A percentile compares a stretch with the other conserved stretches of the same genome.
Conservation (phyloP, 805 yeast species). For the Metschnikowia santaceciliae region DNA sequence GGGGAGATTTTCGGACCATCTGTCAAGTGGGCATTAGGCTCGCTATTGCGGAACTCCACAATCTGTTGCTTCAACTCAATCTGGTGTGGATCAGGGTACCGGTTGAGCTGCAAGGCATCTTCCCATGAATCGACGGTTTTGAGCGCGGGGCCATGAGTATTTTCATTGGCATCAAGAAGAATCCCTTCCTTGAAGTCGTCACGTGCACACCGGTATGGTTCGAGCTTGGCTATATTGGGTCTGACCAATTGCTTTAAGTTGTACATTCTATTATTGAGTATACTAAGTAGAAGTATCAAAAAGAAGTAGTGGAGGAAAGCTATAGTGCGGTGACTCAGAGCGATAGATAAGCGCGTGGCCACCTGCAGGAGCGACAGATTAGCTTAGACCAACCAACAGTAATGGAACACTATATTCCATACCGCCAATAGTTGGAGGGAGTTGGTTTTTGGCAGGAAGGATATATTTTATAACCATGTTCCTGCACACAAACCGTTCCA, state of each 20-base stretch:
- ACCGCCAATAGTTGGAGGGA: too few relatives aligned
- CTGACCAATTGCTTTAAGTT: constrained; percentile 59
- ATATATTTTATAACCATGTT: too few relatives aligned
- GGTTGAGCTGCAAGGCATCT: constrained; percentile 56
- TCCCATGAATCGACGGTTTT: constrained; percentile 43
- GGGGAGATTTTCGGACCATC: constrained; percentile 37
- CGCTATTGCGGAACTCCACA: constrained; percentile 64
- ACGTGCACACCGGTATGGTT: constrained; percentile 95
- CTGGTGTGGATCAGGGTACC: constrained; percentile 98
- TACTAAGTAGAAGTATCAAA: background rate
- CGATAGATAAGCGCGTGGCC: constrained; percentile 2
- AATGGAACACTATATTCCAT: background rate
- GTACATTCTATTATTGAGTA: constrained; percentile 1
- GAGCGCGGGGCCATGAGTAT: constrained; percentile 86
- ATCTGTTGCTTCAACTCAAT: constrained; percentile 66
- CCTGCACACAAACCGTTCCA: too few relatives aligned
- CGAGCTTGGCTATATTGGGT: constrained; percentile 77
- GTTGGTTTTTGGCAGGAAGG: too few relatives aligned
- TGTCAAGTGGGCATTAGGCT: constrained; percentile 27
- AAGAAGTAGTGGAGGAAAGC: background rate
- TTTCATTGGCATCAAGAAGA: constrained; percentile 92
- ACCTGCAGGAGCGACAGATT: background rate
- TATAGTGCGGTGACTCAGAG: constrained; percentile 2
- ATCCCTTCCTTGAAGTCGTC: constrained; percentile 91
- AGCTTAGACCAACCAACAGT: background rate